Conservation (phyloP, 208 protist species). For the Trypanosoma rangeli region DNA sequence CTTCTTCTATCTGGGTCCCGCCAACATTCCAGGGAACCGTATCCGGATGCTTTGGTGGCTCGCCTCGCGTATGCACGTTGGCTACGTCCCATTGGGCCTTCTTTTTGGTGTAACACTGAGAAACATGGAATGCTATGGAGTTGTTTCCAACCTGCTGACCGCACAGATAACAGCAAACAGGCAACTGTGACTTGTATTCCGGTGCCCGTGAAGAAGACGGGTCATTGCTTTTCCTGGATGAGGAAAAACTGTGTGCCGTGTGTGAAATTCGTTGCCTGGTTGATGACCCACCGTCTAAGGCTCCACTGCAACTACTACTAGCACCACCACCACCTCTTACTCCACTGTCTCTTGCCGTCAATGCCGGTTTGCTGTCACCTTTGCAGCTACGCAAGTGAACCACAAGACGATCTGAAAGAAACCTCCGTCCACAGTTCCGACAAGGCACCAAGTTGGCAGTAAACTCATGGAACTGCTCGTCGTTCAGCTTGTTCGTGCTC, state of each 20-base stretch:
- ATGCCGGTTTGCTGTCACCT: conserved; percentile 22
- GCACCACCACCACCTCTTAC: not conserved
- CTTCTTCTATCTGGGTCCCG: conserved; percentile 40
- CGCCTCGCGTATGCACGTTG: conserved; percentile 68
- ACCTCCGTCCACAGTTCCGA: conserved; percentile 85
- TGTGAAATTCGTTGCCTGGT: not conserved
- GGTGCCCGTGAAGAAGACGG: conserved; percentile 21
- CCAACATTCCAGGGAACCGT: conserved; percentile 56
- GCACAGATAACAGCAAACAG: conserved; percentile 87
- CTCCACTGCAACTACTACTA: conserved; percentile 10
- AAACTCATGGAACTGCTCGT: conserved; percentile 81
- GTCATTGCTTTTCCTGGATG: conserved; percentile 12
- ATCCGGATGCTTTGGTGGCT: conserved; percentile 71
- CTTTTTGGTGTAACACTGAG: conserved; percentile 91
- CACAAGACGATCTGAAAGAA: conserved; percentile 87
- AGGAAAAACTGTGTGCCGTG: conserved; percentile 1
- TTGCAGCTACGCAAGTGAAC: conserved; percentile 90
- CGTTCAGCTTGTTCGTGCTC: conserved; percentile 53
- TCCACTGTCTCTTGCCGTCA: not conserved
- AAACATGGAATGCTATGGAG: conserved; percentile 85
- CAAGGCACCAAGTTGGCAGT: conserved; percentile 80
- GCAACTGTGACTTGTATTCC: conserved; percentile 49
- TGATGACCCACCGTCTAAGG: not conserved
- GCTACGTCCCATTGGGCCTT: conserved; percentile 73
- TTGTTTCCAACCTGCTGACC: conserved; percentile 83